Evolutionary conservation across 2,329 filamentous ascomycete species (phyloP).

Genomic region (Cercospora sojina): DNA sequence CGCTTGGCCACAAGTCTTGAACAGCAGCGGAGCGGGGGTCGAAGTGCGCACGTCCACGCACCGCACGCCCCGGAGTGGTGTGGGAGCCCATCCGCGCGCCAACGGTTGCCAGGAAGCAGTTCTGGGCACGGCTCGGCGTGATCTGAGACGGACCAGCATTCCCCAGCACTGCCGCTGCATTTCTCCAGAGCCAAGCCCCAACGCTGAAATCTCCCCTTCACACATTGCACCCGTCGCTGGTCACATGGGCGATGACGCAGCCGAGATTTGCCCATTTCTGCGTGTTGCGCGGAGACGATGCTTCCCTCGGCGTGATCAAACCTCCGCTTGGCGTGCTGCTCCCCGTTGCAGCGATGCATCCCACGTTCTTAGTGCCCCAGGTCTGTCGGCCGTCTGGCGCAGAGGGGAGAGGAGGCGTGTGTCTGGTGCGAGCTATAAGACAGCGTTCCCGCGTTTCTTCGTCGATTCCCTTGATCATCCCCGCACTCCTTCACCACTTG

Average conservation of each 20-base stretch:
- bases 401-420: conserved; percentile 2
- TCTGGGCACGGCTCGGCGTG: conserved; percentile 7
- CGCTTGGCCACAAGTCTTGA: conserved; percentile 23
- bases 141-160: conserved; percentile 7
- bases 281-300: not conserved
- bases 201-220: not conserved
- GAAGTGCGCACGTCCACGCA: not conserved
- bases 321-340: conserved; percentile 16
- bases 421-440: conserved; percentile 12
- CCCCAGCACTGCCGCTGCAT: conserved; percentile 6
- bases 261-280: not conserved
- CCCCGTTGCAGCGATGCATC: conserved; percentile 8
- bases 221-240: not conserved
- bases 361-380: conserved; percentile 4
- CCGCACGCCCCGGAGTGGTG: not conserved
- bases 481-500: not conserved
- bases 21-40: not conserved
- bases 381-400: not conserved
- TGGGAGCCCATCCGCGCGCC: conserved; percentile 1
- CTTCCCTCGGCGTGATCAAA: conserved; percentile 20
- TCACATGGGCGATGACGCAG: conserved; percentile 15
- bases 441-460: not conserved
- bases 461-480: not conserved
- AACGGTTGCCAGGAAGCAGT: not conserved
- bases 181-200: not conserved